A percentile compares a stretch with the other conserved stretches of the same genome.
phyloP scores from a whole-genome alignment of 805 yeast genomes.

The Clavispora asparagi region DNA sequence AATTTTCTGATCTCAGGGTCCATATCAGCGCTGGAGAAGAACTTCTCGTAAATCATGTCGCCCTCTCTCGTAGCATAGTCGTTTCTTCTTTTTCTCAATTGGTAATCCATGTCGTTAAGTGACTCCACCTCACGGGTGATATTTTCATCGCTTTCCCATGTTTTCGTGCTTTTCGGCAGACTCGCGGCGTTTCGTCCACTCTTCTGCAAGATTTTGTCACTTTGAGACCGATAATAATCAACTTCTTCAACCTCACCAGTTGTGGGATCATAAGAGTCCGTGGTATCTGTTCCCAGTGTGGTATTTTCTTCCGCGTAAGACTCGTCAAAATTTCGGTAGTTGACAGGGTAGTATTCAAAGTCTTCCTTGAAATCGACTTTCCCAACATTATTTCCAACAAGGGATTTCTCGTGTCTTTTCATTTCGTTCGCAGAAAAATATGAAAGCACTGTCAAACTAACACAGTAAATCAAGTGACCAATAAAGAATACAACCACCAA shows the following conservation, averaged over 20 bases:
- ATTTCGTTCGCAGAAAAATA: conserved; percentile 10
- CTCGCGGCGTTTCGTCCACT: background rate
- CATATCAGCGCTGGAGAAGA: conserved; percentile 33
- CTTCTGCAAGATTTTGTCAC: conserved; percentile 6
- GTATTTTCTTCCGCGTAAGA: background rate
- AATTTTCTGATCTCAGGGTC: conserved; percentile 49
- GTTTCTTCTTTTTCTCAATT: conserved; percentile 13
- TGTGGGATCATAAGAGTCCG: background rate
- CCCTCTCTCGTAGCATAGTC: conserved; percentile 61
- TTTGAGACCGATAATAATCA: conserved; percentile 11
- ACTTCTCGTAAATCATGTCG: conserved; percentile 45
- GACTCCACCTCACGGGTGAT: background rate
- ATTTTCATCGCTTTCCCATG: background rate
- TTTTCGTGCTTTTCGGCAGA: background rate
- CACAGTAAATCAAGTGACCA: conserved; percentile 25
- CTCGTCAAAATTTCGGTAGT: background rate
- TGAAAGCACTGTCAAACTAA: conserved; percentile 21
- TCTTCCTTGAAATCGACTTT: conserved; percentile 2
- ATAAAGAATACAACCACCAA: conserved; percentile 26
- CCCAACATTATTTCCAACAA: background rate
- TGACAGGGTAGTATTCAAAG: conserved; percentile 2
- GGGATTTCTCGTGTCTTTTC: conserved; percentile 5
- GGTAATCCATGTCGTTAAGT: background rate
- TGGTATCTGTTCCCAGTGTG: background rate
- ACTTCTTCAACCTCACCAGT: conserved; percentile 6